A percentile compares a stretch with the other conserved stretches of the same genome.
These are phyloP conservation scores for Claviceps sp. DNA, from an alignment of 2,329 filamentous ascomycete genomes.

Conservation along the genomic window DNA sequence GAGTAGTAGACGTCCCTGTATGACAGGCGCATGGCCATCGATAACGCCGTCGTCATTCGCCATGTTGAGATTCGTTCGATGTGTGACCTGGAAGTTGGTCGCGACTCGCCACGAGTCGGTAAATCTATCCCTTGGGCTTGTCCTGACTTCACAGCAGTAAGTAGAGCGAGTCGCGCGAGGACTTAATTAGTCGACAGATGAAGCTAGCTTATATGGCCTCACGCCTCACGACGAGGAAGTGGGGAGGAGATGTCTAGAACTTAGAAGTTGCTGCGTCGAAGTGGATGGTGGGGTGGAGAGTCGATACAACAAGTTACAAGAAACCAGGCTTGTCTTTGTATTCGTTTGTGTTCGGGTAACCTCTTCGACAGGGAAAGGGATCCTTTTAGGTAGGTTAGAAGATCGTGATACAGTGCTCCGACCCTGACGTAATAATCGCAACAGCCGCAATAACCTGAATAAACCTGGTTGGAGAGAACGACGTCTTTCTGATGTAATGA, in stretches of 20 bases:
- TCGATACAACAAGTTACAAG: neutral
- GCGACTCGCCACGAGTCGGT: neutral
- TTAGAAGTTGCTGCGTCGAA: neutral
- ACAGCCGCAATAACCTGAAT: too few species aligned
- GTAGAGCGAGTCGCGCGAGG: neutral
- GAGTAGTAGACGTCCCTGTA: conserved; percentile 52
- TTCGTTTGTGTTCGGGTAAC: neutral
- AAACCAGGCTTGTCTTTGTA: neutral
- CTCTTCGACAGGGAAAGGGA: neutral
- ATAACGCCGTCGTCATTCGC: conserved; percentile 10
- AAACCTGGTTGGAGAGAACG: neutral
- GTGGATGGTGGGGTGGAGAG: neutral
- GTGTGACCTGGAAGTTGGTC: too few species aligned
- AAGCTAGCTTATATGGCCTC: neutral
- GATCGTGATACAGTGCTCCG: neutral
- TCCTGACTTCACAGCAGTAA: neutral
- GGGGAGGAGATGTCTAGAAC: neutral
- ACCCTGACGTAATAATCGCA: neutral
- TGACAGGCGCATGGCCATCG: conserved; percentile 19
- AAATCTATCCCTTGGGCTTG: neutral
- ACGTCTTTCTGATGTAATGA: conserved; percentile 3
- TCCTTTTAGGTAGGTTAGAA: neutral
- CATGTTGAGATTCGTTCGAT: neutral
- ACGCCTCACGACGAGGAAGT: neutral
- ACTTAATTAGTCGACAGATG: too few species aligned